Percentiles rank a stretch among this genome's conserved stretches.
phyloP scores from a whole-genome alignment of 345 rosid species.

The Eucalyptus cloeziana region DNA sequence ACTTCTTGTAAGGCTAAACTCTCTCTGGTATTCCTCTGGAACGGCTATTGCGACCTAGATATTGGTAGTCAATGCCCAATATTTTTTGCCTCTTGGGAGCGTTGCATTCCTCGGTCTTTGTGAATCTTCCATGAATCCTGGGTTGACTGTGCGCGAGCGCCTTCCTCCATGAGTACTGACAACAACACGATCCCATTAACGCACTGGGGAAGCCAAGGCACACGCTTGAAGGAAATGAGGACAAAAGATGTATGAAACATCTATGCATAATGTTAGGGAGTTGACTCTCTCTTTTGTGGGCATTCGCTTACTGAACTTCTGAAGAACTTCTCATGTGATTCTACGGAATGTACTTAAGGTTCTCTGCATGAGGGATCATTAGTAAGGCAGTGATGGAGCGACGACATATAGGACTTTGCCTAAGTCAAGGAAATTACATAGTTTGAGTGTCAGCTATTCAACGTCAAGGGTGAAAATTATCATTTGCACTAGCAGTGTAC shows the following conservation, averaged over 20 bases:
- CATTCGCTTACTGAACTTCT: neutral
- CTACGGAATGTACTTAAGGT: neutral
- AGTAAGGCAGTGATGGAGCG: neutral
- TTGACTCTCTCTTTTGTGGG: neutral
- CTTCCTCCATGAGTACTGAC: slow-evolving; percentile 96
- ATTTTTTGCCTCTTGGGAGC: slow-evolving; percentile 22
- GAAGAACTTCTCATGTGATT: neutral
- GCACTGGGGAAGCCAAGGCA: neutral
- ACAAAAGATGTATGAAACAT: neutral
- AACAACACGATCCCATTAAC: neutral
- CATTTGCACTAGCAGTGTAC: neutral
- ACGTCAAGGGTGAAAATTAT: neutral
- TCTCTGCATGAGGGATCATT: neutral
- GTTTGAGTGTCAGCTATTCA: neutral
- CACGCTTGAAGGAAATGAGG: neutral
- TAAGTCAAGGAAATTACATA: neutral
- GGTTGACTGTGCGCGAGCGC: slow-evolving; percentile 95
- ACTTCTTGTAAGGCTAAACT: neutral
- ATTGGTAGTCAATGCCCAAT: neutral
- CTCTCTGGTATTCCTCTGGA: neutral
- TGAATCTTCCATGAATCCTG: slow-evolving; percentile 92
- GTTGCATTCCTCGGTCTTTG: slow-evolving; percentile 61
- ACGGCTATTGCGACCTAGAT: neutral
- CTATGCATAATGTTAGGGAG: neutral
- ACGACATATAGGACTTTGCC: neutral